Evolutionary conservation across 2,329 filamentous ascomycete genomes (phyloP).

Genomic region (Xylaria hypoxylon): DNA sequence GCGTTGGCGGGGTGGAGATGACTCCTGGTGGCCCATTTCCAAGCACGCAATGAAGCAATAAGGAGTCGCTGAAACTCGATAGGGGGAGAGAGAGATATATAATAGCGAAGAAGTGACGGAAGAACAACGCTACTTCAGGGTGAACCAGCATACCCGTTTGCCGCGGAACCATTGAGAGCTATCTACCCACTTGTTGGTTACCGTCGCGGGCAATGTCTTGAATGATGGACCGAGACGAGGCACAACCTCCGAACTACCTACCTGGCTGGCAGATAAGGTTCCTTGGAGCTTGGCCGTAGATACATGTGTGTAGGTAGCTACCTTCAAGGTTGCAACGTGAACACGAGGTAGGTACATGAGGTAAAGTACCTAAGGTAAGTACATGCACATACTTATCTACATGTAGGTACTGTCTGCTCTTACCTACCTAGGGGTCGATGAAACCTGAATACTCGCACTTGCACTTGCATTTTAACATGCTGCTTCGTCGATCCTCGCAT

Average conservation of each 20-base stretch:
- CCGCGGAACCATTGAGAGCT: not conserved
- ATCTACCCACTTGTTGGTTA: not conserved
- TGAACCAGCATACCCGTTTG: constrained; percentile 11
- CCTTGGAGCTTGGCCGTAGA: not conserved
- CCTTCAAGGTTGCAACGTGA: not conserved
- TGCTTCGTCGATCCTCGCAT: constrained; percentile 30
- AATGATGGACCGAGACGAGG: not conserved
- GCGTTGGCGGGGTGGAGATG: constrained; percentile 41
- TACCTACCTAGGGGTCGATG: constrained; percentile 24
- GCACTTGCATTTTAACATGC: constrained; percentile 3
- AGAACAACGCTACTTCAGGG: constrained; percentile 1
- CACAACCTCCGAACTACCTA: not conserved
- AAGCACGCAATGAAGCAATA: constrained; percentile 43
- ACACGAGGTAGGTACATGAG: not conserved
- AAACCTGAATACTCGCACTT: constrained; percentile 23
- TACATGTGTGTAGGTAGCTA: not conserved
- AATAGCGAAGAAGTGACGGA: constrained; percentile 16
- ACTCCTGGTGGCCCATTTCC: constrained; percentile 44
- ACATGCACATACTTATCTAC: constrained; percentile 12
- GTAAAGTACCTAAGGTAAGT: not conserved
- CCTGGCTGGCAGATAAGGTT: not conserved
- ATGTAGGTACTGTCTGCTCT: not conserved
- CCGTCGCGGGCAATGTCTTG: constrained; percentile 2
- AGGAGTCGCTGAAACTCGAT: constrained; percentile 44
- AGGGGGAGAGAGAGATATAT: constrained; percentile 32